Evolutionary conservation across 306 rosid genomes (phyloP), one percentile per base, ranked within the genome.

Genomic region (Cyclanthera cordifolia): DNA sequence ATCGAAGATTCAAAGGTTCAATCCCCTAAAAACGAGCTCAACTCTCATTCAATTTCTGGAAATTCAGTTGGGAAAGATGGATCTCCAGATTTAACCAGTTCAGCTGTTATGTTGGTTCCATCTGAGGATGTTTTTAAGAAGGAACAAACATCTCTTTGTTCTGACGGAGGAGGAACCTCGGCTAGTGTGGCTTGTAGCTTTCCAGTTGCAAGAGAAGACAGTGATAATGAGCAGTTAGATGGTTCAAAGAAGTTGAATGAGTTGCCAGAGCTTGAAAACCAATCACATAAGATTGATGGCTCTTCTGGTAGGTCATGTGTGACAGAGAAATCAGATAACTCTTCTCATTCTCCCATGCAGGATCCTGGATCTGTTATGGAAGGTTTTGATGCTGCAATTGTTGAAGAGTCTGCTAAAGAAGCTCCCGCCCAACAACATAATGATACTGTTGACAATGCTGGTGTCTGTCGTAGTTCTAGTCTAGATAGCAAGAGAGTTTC

Each of bases 191-290:
- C 69, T 73, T 47, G 70, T 64, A 67, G 69, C 76, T 60, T 68
- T 56, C 67, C 79, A 25, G 72, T 55, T 67, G 69, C 82, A 17
- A 82, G 75, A 65, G 79, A 66, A 70, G 84, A 76, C 39, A 52
- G 61, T 70, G 74, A 55, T 59, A 75, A 77, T 47, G 85, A 70
- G 70, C 82, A 73, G 27, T 41, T 80, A 3, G 85, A 77, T 60
- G 60, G 21, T 45, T 45, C 81, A 14, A 76, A 14, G 24, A 66
- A 73, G 69, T 80, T 66, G 41, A 74, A 65, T 75, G 87, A 84
- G 66, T 60, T 64, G 15, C 47, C 83, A 45, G 65, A 74, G 77
- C 73, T 17, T 76, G 96, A 89, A 73, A 76, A 56, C 60, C 88
- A 79, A 64, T 82, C 59, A 4, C 79, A 79, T 19, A 79, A 66